Evolutionary conservation across 2,329 filamentous ascomycete species (phyloP), one percentile per base, ranked within the genome.

Genomic region (Zymoseptoria brevis): DNA sequence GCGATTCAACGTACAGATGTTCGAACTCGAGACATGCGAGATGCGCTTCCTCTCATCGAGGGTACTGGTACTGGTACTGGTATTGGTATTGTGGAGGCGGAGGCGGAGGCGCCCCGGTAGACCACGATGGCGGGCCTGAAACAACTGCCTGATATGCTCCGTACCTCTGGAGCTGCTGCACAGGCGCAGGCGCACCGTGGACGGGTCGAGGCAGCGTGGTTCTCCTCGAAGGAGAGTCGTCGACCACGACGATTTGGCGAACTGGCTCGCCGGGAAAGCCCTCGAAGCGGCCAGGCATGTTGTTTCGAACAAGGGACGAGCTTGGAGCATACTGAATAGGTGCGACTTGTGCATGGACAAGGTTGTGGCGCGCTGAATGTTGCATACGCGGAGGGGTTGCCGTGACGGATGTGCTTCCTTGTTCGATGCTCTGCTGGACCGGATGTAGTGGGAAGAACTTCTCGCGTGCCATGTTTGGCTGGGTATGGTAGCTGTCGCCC

Each of bases 111-210:
- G 21, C 56, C 30, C 45, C 54, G 50, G 35, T 22, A 13, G 52
- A 22, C 26, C 45, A 19, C 19, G 19, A 54, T 29, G 24, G 56
- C 9, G 55, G 45, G 5, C 19, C 50, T 51, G 29, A 29, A 26
- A 41, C 30, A 8, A 52, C 29, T 54, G 57, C 52, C 26, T 29
- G 54, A 16, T 24, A 35, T 22, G 35, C 48, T 13, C 24, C 29
- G 24, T 41, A 45, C 55, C 59, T 56, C 2, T 62, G 65, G n/a
- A 68, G 62, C 49, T 68, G 68, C 60, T 73, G 71, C 4, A 73
- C 66, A 22, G 66, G 64, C 8, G 71, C 70, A n/a, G 69, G 71
- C 21, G 70, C 70, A 30, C 71, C 71, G 57, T 73, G 70, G 1
- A 72, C 63, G 19, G 68, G 68, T 8, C 58, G 57, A 22, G 61